Percentiles rank a stretch among this genome's conserved stretches.
Conservation (phyloP, 768 basidiomycete genomes). For the Termitomyces sp. region DNA sequence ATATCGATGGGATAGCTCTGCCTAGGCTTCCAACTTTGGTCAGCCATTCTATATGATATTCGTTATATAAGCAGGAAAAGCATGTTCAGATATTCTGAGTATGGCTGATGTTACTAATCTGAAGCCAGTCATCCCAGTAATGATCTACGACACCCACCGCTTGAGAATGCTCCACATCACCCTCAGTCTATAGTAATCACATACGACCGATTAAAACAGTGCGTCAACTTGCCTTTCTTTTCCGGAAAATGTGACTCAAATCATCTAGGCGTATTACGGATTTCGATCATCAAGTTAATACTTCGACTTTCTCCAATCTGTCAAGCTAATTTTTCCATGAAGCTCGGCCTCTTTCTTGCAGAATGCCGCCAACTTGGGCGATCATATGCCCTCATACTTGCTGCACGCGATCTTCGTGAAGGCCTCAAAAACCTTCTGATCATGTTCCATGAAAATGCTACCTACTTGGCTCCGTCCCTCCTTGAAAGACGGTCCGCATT, state of each 20-base stretch:
- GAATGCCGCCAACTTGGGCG: constrained; percentile 16
- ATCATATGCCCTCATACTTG: constrained; percentile 17
- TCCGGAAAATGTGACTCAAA: background rate
- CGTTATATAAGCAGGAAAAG: background rate
- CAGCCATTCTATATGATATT: background rate
- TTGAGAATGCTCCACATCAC: background rate
- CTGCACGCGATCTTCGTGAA: constrained; percentile 11
- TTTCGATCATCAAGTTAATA: background rate
- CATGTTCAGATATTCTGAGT: too few species aligned
- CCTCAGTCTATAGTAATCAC: background rate
- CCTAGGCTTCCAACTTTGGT: background rate
- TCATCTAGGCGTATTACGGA: background rate
- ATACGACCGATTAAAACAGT: background rate
- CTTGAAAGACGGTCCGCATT: background rate
- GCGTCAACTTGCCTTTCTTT: background rate
- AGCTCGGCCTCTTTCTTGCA: constrained; percentile 11
- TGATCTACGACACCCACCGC: background rate
- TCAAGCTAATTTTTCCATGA: background rate
- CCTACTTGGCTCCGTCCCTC: background rate
- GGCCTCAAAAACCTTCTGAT: constrained; percentile 8
- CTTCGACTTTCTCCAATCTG: background rate
- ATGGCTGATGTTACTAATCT: background rate
- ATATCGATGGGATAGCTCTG: too few species aligned
- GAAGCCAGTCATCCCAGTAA: background rate
- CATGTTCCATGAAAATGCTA: constrained; percentile 12